phyloP scores from a whole-genome alignment of 495 filamentous ascomycete genomes.

The Penicillium bialowiezense region DNA sequence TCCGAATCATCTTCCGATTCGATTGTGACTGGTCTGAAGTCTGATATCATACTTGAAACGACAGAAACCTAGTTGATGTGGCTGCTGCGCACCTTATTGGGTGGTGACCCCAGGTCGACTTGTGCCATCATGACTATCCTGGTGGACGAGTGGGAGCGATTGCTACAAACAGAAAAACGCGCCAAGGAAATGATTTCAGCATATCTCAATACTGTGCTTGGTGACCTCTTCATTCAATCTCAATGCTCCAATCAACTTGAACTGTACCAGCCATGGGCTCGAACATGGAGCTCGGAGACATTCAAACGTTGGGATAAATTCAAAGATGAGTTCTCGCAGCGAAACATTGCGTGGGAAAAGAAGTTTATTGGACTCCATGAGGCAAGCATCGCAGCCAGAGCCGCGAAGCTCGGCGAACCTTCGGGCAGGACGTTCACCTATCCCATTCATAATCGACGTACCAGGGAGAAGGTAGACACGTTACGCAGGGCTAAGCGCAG shows the following conservation, averaged over 20 bases:
- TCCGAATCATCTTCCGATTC: conserved; percentile 7
- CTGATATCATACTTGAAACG: conserved; percentile 9
- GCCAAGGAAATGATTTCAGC: conserved; percentile 37
- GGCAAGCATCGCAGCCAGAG: not conserved
- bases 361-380: conserved; percentile 14
- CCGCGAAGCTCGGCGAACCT: conserved; percentile 23
- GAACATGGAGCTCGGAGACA: conserved; percentile 25
- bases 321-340: conserved; percentile 21
- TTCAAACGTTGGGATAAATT: conserved; percentile 21
- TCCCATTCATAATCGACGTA: conserved; percentile 47
- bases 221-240: conserved; percentile 42
- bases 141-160: conserved; percentile 46
- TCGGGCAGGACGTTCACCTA: conserved; percentile 40
- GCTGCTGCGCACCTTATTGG: conserved; percentile 29
- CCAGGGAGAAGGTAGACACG: conserved; percentile 37
- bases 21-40: no score
- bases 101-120: conserved; percentile 18
- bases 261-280: conserved; percentile 49
- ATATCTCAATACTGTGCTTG: conserved; percentile 29
- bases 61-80: conserved; percentile 23
- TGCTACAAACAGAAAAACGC: conserved; percentile 33
- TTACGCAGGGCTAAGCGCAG: conserved; percentile 44
- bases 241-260: conserved; percentile 41
- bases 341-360: conserved; percentile 6
- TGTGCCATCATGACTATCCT: conserved; percentile 22